Conservation (phyloP, 495 filamentous ascomycete species). For the Hypoxylon intermedium region DNA sequence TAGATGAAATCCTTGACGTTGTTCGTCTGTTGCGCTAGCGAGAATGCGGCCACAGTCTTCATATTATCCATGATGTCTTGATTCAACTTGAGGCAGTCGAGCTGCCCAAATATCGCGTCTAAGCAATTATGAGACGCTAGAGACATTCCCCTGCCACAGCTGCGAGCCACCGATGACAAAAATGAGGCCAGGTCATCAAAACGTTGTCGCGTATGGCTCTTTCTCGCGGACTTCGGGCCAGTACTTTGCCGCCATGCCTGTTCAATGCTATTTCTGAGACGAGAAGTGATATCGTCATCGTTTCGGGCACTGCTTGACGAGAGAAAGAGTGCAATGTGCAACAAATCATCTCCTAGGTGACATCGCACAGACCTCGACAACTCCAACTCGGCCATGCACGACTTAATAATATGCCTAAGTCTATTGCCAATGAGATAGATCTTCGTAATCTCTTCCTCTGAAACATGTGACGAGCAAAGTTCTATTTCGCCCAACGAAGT, state of each 20-base stretch:
- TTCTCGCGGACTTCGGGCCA: constrained; percentile 15
- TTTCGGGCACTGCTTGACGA: constrained; percentile 24
- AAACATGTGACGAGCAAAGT: constrained; percentile 17
- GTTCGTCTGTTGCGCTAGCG: constrained; percentile 51
- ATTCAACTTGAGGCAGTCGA: constrained; percentile 28
- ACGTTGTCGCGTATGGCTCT: constrained; percentile 23
- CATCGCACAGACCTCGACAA: constrained; percentile 2
- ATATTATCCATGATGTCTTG: constrained; percentile 31
- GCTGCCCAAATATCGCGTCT: constrained; percentile 37
- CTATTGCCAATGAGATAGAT: constrained; percentile 33
- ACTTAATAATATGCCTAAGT: constrained; percentile 29
- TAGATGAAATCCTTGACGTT: constrained; percentile 52
- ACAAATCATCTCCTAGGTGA: constrained; percentile 20
- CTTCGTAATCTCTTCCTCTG: constrained; percentile 30
- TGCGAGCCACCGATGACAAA: constrained; percentile 45
- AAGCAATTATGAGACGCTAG: constrained; percentile 46
- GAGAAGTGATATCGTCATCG: constrained; percentile 10
- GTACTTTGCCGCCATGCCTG: constrained; percentile 24
- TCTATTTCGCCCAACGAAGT: constrained; percentile 40
- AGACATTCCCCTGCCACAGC: constrained; percentile 43
- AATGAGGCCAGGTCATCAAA: constrained; percentile 41
- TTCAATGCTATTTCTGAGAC: constrained; percentile 21
- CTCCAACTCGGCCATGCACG: constrained; percentile 29
- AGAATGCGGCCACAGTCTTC: constrained; percentile 45
- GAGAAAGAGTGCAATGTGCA: constrained; percentile 37